Base-by-base conservation (phyloP, 495 filamentous ascomycete genomes). In the Daldinia concentrica region DNA sequence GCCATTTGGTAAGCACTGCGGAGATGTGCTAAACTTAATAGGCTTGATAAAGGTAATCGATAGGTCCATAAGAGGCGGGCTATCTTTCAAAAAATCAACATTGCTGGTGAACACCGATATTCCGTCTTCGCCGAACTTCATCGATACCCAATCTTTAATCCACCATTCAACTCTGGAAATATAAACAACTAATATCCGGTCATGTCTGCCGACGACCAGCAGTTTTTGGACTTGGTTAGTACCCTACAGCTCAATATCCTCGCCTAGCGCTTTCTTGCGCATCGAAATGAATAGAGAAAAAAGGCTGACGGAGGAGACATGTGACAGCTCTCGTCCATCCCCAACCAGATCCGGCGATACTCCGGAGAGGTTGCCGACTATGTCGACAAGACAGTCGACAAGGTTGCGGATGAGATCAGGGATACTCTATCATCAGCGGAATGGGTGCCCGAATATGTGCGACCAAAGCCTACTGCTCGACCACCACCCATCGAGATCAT, bases 321-420 rank as follows among this genome's bases (percentile, higher is more conserved):
- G 60, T 69, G 62, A 78, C 59, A 94, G 90, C 90, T 94, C 45
- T 86, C 90, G 66, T 89, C 86, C 58, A 86, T 94, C 62, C 90
- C 91, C 41, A 85, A 87, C 80, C 89, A 93, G 72, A 86, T 94
- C 81, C 86, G 83, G 61, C 80, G 81, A 36, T 90, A 90, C 78
- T 87, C 90, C 5, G 79, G 81, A 69, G 81, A 90, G 30, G 87
- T 92, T 67, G 92, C 92, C 66, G 90, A 93, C 61, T 89, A 89
- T 43, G 87, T 97, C 78, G 91, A 97, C 76, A 84, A 85, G 50
- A 85, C 92, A 56, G 87, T 95, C 77, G 92, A 97, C 71, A 78
- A 84, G 58, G 88, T 90, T 36, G 89, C 94, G 22, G 81, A 80
- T 12, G 79, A 78, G 24, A 75, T 95, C 34, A 84, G 90, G 66